Evolutionary conservation across 2,329 filamentous ascomycete species (phyloP).

Genomic region (Apiospora hydei): DNA sequence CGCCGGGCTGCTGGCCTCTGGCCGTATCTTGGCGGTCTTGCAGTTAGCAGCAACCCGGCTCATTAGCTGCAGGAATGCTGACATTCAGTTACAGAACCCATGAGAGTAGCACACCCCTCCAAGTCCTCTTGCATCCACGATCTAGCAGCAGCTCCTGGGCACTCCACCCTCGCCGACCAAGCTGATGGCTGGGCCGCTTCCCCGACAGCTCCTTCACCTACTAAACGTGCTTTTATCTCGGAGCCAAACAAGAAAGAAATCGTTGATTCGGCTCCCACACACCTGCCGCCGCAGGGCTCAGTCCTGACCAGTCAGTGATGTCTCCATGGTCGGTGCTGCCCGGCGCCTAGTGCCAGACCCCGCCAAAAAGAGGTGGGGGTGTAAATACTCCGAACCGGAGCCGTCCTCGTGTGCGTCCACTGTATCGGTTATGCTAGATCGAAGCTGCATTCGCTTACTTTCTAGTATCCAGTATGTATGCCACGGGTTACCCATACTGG

Average conservation of each 20-base stretch:
- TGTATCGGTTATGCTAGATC: background rate
- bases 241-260: background rate
- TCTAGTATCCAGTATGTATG: background rate
- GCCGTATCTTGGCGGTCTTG: background rate
- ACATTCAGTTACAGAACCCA: background rate
- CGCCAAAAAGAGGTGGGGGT: background rate
- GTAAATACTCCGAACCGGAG: background rate
- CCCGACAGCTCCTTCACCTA: background rate
- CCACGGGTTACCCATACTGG: background rate
- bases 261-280: background rate
- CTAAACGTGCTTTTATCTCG: background rate
- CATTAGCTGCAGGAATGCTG: conserved; percentile 10
- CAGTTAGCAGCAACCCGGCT: background rate
- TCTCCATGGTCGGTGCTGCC: background rate
- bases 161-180: background rate
- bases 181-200: background rate
- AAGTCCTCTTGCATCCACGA: background rate
- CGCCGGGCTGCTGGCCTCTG: background rate
- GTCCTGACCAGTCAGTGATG: background rate
- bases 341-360: background rate
- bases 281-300: background rate
- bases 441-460: background rate
- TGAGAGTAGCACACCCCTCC: background rate
- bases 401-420: background rate
- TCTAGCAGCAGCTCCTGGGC: too few species aligned